Evolutionary conservation across 2,329 filamentous ascomycete genomes (phyloP).

Genomic region (Cadophora sp.): DNA sequence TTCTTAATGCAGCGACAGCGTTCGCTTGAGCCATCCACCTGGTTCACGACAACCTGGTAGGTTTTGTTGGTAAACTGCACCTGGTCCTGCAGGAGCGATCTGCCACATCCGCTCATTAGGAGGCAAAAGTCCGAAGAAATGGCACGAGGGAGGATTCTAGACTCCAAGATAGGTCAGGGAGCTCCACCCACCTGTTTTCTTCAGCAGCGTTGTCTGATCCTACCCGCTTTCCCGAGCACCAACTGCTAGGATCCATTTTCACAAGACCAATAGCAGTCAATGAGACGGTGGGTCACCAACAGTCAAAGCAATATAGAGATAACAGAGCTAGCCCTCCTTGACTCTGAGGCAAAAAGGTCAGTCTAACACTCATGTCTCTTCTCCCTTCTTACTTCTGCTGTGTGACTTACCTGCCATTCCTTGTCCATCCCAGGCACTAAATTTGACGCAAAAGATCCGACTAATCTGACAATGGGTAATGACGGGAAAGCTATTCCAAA

Average conservation of each 20-base stretch:
- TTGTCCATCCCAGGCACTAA: no score
- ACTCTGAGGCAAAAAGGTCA: background rate
- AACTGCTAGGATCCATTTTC: background rate
- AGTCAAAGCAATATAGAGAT: background rate
- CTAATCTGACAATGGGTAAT: background rate
- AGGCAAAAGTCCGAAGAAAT: background rate
- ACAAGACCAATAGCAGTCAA: background rate
- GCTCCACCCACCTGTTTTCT: background rate
- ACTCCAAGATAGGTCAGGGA: background rate
- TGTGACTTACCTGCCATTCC: background rate
- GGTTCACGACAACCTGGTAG: background rate
- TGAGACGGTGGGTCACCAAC: background rate
- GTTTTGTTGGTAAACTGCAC: background rate
- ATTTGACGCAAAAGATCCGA: no score
- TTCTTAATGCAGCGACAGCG: no score
- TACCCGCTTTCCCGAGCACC: background rate
- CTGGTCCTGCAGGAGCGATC: background rate
- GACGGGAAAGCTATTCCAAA: background rate
- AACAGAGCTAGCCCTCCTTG: background rate
- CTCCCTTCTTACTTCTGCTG: background rate
- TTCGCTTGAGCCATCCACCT: background rate
- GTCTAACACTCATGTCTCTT: background rate
- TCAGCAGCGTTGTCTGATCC: background rate
- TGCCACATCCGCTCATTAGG: background rate
- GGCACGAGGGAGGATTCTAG: background rate